phyloP scores from a whole-genome alignment of 148 eudicot genomes.

The Spergularia bocconei region DNA sequence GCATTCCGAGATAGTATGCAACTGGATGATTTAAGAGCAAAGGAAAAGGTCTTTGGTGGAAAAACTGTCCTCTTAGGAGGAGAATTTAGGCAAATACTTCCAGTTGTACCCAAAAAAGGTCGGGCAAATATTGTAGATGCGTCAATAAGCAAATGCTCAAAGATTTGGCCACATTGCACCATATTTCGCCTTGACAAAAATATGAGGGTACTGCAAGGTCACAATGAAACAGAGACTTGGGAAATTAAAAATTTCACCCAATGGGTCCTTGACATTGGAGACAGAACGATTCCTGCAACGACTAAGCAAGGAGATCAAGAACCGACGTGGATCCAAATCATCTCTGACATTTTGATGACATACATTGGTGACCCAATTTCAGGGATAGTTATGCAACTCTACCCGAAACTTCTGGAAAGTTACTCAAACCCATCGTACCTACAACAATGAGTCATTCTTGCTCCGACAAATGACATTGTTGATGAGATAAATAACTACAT shows the following conservation, averaged over 20 bases:
- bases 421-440: background rate
- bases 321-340: background rate
- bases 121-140: constrained; percentile 2
- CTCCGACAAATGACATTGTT: constrained; percentile 10
- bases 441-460: constrained; percentile 12
- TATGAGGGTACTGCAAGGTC: background rate
- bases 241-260: background rate
- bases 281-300: background rate
- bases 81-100: constrained; percentile 5
- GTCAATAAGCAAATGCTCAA: background rate
- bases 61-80: constrained; percentile 3
- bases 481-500: constrained; percentile 1
- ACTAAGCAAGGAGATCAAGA: background rate
- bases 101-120: background rate
- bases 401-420: background rate
- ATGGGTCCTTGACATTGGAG: constrained; percentile 8
- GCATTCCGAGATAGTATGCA: background rate
- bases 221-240: background rate
- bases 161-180: background rate
- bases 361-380: background rate
- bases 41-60: background rate
- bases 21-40: background rate
- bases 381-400: background rate
- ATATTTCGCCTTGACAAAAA: background rate
- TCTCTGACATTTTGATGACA: background rate